phyloP scores from a whole-genome alignment of 495 filamentous ascomycete genomes.

The Neurospora sp. region DNA sequence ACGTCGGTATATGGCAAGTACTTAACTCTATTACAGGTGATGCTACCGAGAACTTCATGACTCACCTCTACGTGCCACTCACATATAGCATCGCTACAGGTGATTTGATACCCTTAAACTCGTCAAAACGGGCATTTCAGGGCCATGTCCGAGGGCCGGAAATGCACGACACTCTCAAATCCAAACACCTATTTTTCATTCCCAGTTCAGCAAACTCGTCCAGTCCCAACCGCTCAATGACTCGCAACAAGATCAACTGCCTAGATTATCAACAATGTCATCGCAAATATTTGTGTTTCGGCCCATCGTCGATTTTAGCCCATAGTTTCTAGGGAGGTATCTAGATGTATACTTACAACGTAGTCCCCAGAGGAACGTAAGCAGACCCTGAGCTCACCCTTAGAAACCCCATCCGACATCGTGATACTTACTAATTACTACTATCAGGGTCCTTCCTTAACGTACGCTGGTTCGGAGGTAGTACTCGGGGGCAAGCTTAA shows the following conservation, averaged over 20 bases:
- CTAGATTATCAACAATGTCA: not conserved
- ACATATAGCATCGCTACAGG: not conserved
- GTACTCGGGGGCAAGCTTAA: no score
- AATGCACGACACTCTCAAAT: not conserved
- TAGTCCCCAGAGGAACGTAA: not conserved
- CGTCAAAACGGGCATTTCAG: not conserved
- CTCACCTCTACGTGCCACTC: not conserved
- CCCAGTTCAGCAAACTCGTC: not conserved
- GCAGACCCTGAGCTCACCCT: no score
- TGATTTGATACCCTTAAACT: not conserved
- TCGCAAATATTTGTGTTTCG: not conserved
- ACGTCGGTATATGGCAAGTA: not conserved
- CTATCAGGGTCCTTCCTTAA: no score
- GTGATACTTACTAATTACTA: no score
- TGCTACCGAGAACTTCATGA: not conserved
- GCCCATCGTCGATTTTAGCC: not conserved
- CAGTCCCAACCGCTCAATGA: not conserved
- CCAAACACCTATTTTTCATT: not conserved
- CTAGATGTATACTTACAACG: not conserved
- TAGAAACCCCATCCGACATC: no score
- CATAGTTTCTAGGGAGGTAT: not conserved
- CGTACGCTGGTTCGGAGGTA: no score
- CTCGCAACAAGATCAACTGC: not conserved
- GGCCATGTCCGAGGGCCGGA: not conserved
- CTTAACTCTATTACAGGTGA: not conserved